Evolutionary conservation across 176 grass and related monocot genomes (phyloP).

Genomic region (Musa itinerans): DNA sequence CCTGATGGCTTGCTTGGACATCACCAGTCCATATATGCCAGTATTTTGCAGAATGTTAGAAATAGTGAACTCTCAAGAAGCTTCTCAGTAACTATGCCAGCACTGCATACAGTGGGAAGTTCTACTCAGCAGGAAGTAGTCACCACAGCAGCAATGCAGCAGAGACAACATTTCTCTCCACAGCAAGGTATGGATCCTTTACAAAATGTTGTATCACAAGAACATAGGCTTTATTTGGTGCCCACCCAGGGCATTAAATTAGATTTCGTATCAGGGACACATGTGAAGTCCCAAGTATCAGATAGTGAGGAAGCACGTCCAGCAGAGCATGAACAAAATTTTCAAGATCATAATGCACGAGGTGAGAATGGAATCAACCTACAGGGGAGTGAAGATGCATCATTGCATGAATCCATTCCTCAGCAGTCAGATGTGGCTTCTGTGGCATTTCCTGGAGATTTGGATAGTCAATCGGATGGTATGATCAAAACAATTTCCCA

Average conservation of each 20-base stretch:
- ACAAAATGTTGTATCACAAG: constrained; percentile 17
- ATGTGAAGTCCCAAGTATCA: constrained; percentile 25
- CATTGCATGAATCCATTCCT: constrained; percentile 33
- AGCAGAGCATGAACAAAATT: constrained; percentile 22
- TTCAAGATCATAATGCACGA: constrained; percentile 33
- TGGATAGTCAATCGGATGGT: constrained; percentile 24
- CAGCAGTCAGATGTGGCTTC: constrained; percentile 44
- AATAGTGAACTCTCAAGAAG: constrained; percentile 30
- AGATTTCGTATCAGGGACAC: constrained; percentile 18
- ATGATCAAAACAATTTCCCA: constrained; percentile 8
- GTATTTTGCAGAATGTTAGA: constrained; percentile 62
- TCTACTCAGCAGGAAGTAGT: constrained; percentile 29
- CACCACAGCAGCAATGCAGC: constrained; percentile 22
- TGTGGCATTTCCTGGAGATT: constrained; percentile 23
- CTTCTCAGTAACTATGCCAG: constrained; percentile 11
- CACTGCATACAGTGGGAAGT: constrained; percentile 25
- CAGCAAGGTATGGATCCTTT: constrained; percentile 6
- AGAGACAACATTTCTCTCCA: constrained; percentile 12
- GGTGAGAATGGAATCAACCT: constrained; percentile 32
- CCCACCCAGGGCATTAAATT: constrained; percentile 19
- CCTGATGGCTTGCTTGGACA: constrained; percentile 25
- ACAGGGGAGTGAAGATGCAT: constrained; percentile 38
- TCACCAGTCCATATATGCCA: constrained; percentile 63
- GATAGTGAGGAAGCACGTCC: constrained; percentile 22
- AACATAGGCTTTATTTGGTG: constrained; percentile 19